These are phyloP conservation scores for Beauveria sp. DNA, from an alignment of 2,329 filamentous ascomycete species.

Conservation along the genomic window DNA sequence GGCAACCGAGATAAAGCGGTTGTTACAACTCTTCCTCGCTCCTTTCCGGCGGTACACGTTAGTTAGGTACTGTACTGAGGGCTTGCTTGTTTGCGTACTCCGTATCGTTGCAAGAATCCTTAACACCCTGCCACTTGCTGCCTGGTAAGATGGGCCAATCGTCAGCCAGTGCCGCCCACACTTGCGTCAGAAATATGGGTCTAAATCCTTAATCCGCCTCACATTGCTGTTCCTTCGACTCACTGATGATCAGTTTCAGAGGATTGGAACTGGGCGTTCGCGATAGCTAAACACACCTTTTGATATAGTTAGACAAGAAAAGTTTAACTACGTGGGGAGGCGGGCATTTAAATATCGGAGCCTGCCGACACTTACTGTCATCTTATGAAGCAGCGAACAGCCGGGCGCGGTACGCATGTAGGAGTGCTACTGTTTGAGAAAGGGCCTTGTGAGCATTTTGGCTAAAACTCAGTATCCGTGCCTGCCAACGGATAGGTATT, in stretches of 20 bases:
- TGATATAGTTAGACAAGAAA: background rate
- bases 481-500: too few species aligned
- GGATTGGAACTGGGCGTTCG: too few species aligned
- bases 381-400: background rate
- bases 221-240: too few species aligned
- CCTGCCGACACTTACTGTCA: background rate
- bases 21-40: background rate
- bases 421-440: background rate
- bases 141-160: background rate
- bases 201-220: too few species aligned
- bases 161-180: background rate
- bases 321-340: background rate
- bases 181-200: slow-evolving; percentile 6
- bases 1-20: background rate
- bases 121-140: background rate
- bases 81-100: background rate
- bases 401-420: background rate
- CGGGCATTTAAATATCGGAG: background rate
- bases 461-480: too few species aligned
- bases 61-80: too few species aligned
- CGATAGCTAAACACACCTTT: too few species aligned
- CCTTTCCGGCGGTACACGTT: too few species aligned
- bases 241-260: too few species aligned
- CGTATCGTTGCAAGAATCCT: background rate
- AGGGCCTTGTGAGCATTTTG: too few species aligned